Conservation (phyloP, 192 early-diverging fungal species). For the Coemansia sp. region DNA sequence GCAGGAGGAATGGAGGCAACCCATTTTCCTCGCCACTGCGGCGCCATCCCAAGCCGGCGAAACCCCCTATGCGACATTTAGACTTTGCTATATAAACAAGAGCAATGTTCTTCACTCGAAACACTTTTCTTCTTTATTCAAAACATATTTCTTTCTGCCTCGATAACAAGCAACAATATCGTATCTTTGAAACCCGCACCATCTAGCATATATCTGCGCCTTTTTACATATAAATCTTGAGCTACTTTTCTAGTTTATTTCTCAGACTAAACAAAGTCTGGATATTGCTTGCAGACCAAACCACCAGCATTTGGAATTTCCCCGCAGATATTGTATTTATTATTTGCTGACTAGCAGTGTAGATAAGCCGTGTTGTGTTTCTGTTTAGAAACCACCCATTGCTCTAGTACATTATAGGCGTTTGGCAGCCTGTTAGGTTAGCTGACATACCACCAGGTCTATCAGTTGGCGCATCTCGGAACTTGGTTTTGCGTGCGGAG, state of each 20-base stretch:
- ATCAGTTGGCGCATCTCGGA: background rate
- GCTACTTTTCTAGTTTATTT: background rate
- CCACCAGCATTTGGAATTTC: background rate
- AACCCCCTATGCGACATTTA: background rate
- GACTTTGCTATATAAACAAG: constrained; percentile 6
- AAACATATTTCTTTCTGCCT: background rate
- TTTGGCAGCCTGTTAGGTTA: background rate
- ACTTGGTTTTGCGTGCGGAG: background rate
- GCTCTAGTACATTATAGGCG: too few species aligned
- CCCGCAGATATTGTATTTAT: background rate
- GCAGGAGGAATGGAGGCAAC: background rate
- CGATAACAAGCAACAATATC: background rate
- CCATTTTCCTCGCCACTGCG: background rate
- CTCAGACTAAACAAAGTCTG: background rate
- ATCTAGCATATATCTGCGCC: too few species aligned
- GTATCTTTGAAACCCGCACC: background rate
- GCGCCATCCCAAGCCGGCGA: background rate
- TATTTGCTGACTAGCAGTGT: too few species aligned
- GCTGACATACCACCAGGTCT: background rate
- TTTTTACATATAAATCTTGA: background rate
- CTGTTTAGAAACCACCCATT: too few species aligned
- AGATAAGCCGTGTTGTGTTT: too few species aligned
- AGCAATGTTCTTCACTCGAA: background rate
- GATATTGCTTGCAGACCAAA: background rate
- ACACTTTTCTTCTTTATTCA: background rate